Base-by-base conservation (phyloP, 116 monocot genomes). In the Posidonia oceanica region DNA sequence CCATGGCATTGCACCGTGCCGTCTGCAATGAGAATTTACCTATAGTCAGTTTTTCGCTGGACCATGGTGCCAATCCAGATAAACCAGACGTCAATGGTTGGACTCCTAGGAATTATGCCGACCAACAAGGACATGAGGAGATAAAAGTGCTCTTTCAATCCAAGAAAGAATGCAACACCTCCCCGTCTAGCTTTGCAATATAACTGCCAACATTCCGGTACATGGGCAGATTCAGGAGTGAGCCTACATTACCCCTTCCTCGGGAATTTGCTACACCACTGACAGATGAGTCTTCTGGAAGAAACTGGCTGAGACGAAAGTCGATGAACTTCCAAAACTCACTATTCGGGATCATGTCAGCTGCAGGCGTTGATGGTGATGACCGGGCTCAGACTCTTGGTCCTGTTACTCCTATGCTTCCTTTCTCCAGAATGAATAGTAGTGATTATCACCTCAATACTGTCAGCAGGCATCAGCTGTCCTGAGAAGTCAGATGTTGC, bases 91-190 rank as follows among this genome's bases (percentile, higher is more conserved):
- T 3, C 21, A 15, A 79, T 41, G 85, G 89, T 4, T 97, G 89
- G 89, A 87, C 85, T 5, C 80, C 97, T 1, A 71, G 85, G 14
- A 68, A 22, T 23, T 75, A 89, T 11, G 91, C 97, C 0, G 89
- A 89, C 2, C 97, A 97, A 29, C 97, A 97, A 74, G 83, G 82
- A 64, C 97, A 97, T 8, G 87, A 85, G 29, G 97, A 89, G 55
- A 97, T 97, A 12, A 82, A 82, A 39, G 41, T 72, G 21, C 69
- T 97, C 16, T 97, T 97, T 69, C 69, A 80, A 58, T 66, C 65
- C 12, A 79, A 68, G 77, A 81, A 73, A 52, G 53, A 69, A 10
- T 2, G 37, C 48, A 23, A 2, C 55, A 59, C 36, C 51, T 21
- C 16, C 20, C 48, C 3, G 3, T 36, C 39, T 13, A 56, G 44